Percentiles rank a stretch among this genome's conserved stretches.
Conservation (phyloP, 306 rosid genomes). For the Medicago truncatula region DNA sequence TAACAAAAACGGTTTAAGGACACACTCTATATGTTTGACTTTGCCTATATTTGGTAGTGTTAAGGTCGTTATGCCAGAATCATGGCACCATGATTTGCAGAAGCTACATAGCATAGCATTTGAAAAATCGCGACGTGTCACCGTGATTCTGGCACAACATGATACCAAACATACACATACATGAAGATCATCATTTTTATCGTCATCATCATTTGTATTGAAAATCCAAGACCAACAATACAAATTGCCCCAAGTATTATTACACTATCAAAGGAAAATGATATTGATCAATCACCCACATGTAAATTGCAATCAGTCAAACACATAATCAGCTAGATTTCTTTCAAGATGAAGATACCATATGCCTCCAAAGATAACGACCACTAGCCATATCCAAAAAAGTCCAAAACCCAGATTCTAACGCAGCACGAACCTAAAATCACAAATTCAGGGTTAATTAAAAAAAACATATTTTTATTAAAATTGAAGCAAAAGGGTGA, state of each 20-base stretch:
- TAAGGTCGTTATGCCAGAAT: too few relatives aligned
- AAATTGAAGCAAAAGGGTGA: slow-evolving; percentile 35
- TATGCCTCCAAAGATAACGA: slow-evolving; percentile 88
- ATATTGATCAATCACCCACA: slow-evolving; percentile 26
- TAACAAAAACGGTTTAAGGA: slow-evolving; percentile 32
- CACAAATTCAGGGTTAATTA: slow-evolving; percentile 24
- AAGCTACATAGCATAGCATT: too few relatives aligned
- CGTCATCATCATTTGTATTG: not conserved
- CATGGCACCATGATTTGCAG: too few relatives aligned
- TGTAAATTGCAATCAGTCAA: not conserved
- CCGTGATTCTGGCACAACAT: too few relatives aligned
- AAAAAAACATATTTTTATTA: not conserved
- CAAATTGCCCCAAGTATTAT: slow-evolving; percentile 37
- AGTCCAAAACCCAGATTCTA: slow-evolving; percentile 84
- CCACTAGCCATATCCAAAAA: slow-evolving; percentile 94
- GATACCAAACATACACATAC: too few relatives aligned
- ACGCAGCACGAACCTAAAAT: slow-evolving; percentile 61
- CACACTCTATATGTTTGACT: slow-evolving; percentile 16
- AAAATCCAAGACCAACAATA: slow-evolving; percentile 32
- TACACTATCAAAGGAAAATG: slow-evolving; percentile 37
- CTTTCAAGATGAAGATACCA: slow-evolving; percentile 61
- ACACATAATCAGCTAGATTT: slow-evolving; percentile 55
- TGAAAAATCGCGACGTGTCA: too few relatives aligned
- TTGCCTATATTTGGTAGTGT: too few relatives aligned
- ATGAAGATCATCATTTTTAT: not conserved